A percentile compares a stretch with the other conserved stretches of the same genome.
phyloP scores from a whole-genome alignment of 805 yeast species.

The Nakazawaea wickerhamii region DNA sequence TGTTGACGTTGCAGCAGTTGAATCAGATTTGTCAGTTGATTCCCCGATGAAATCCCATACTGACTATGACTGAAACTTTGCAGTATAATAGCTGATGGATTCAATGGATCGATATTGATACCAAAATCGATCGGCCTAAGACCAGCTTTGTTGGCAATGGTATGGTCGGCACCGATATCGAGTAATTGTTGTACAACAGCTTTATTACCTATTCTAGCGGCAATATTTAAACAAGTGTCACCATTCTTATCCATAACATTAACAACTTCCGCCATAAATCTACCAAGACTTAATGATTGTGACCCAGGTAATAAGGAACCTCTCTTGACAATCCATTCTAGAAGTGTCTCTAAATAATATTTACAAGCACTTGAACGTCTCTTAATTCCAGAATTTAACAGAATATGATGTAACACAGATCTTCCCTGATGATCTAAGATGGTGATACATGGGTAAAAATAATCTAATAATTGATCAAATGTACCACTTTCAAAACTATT shows the following conservation, averaged over 20 bases:
- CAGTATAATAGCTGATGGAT: constrained; percentile 10
- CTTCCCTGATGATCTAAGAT: constrained; percentile 65
- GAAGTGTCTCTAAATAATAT: constrained; percentile 63
- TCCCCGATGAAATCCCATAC: constrained; percentile 4
- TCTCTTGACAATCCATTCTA: constrained; percentile 71
- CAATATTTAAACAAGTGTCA: constrained; percentile 90
- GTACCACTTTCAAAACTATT: constrained; percentile 76
- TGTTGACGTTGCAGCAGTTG: constrained; percentile 10
- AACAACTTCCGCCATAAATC: constrained; percentile 64
- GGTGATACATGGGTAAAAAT: constrained; percentile 69
- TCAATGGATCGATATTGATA: constrained; percentile 35
- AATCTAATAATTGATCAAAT: constrained; percentile 64
- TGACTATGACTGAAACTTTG: constrained; percentile 7
- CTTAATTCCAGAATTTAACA: constrained; percentile 70
- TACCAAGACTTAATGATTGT: constrained; percentile 43
- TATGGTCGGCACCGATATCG: constrained; percentile 84
- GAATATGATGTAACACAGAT: constrained; percentile 83
- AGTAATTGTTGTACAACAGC: constrained; percentile 75
- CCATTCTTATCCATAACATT: constrained; percentile 92
- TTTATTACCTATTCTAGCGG: constrained; percentile 81
- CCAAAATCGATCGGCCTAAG: constrained; percentile 86
- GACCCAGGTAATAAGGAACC: constrained; percentile 38
- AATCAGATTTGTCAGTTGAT: constrained; percentile 1
- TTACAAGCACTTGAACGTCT: constrained; percentile 69
- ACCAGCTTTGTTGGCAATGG: constrained; percentile 78